A percentile compares a stretch with the other conserved stretches of the same genome.
Evolutionary conservation across 2,329 filamentous ascomycete genomes (phyloP).

Genomic region (Cladorrhinum sp.): DNA sequence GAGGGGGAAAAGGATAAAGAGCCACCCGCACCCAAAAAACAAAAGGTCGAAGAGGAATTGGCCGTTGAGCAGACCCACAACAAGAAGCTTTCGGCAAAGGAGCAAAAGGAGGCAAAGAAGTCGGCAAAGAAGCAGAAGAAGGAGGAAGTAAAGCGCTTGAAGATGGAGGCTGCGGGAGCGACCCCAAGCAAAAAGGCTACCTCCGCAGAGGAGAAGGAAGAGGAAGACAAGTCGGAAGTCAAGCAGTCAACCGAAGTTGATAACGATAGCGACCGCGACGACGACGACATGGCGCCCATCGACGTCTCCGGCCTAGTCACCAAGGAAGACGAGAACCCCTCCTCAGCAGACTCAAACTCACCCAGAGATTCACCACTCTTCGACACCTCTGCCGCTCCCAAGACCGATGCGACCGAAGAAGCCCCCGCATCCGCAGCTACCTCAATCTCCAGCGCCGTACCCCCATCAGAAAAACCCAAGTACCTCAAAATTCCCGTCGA

Average conservation of each 20-base stretch:
- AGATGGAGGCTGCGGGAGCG: not conserved
- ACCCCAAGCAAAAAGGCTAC: slow-evolving; percentile 23
- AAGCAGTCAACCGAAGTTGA: slow-evolving; percentile 29
- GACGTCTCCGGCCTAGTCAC: slow-evolving; percentile 48
- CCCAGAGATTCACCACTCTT: slow-evolving; percentile 59
- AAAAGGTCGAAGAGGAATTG: slow-evolving; percentile 49
- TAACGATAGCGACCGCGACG: slow-evolving; percentile 28
- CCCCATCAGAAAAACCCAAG: slow-evolving; percentile 60
- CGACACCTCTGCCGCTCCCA: slow-evolving; percentile 46
- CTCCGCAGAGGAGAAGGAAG: slow-evolving; percentile 35
- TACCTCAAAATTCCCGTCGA: slow-evolving; percentile 66
- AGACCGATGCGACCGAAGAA: slow-evolving; percentile 39
- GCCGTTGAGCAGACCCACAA: slow-evolving; percentile 41
- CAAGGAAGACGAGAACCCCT: slow-evolving; percentile 43
- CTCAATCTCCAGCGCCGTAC: slow-evolving; percentile 65
- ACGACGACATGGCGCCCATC: slow-evolving; percentile 40
- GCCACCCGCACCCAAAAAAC: slow-evolving; percentile 20
- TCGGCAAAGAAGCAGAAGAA: slow-evolving; percentile 33
- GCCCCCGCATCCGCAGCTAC: slow-evolving; percentile 56
- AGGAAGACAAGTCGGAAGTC: slow-evolving; percentile 48
- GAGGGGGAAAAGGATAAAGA: slow-evolving; percentile 22
- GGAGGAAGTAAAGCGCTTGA: slow-evolving; percentile 23
- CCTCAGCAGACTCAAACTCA: slow-evolving; percentile 40
- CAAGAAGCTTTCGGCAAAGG: slow-evolving; percentile 51
- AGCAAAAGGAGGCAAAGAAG: slow-evolving; percentile 51